phyloP scores from a whole-genome alignment of 805 yeast species.

The Kuraishia ogatae region DNA sequence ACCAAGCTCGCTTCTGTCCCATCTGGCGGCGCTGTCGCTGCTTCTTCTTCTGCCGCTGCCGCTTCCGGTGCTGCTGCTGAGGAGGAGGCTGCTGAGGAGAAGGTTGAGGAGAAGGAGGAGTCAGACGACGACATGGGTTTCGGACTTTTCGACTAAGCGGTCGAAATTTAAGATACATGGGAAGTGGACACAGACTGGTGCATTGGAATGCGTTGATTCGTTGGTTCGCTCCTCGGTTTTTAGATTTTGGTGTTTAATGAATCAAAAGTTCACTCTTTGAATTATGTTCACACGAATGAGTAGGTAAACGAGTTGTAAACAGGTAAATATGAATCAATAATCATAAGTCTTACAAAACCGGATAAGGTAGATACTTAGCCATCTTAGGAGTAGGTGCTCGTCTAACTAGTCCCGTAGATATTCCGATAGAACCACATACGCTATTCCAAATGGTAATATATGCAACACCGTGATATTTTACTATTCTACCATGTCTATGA shows the following conservation, averaged over 20 bases:
- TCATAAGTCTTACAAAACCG: no score
- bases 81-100: conserved; percentile 66
- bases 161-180: neutral
- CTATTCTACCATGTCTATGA: no score
- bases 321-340: no score
- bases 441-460: no score
- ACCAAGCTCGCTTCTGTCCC: conserved; percentile 96
- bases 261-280: conserved; percentile 1
- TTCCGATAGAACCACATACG: no score
- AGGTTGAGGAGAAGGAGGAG: conserved; percentile 52
- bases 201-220: neutral
- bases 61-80: conserved; percentile 65
- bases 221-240: neutral
- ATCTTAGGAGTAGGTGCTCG: no score
- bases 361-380: no score
- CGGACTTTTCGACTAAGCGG: conserved; percentile 28
- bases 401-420: no score
- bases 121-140: conserved; percentile 82
- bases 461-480: no score
- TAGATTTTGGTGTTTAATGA: neutral
- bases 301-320: neutral
- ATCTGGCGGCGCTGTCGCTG: conserved; percentile 94
- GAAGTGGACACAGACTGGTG: neutral
- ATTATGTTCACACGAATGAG: neutral
- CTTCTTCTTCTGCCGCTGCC: conserved; percentile 63